Evolutionary conservation across 2,329 filamentous ascomycete genomes (phyloP).

Genomic region (Colletotrichum lentis): DNA sequence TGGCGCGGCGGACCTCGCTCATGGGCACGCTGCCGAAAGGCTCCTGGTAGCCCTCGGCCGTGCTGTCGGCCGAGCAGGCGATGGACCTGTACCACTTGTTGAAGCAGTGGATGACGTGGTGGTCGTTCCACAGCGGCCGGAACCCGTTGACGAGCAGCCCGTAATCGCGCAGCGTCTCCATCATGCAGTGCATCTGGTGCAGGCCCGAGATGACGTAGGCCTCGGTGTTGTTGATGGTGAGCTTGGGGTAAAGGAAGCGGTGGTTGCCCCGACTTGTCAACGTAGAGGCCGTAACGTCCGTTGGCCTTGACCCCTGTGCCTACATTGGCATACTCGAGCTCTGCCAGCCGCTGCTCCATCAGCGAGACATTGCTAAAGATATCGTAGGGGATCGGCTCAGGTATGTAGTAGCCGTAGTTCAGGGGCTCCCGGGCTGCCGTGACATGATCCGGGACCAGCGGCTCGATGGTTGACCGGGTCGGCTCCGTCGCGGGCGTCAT

Average conservation of each 20-base stretch:
- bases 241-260: not conserved
- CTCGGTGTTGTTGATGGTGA: constrained; percentile 11
- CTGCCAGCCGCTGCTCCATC: no score
- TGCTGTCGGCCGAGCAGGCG: not conserved
- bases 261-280: not conserved
- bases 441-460: no score
- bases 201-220: constrained; percentile 1
- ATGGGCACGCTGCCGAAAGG: constrained; percentile 1
- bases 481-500: no score
- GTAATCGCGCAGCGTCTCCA: constrained; percentile 11
- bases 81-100: constrained; percentile 8
- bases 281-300: not conserved
- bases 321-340: no score
- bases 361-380: no score
- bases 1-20: constrained; percentile 1
- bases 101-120: constrained; percentile 15
- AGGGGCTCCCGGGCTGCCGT: no score
- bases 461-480: no score
- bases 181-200: constrained; percentile 15
- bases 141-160: not conserved
- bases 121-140: constrained; percentile 6
- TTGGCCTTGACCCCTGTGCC: constrained; percentile 4
- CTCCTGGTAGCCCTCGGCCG: not conserved
- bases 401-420: no score
- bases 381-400: no score